These are phyloP conservation scores for Rhizopogon sp. DNA, from an alignment of 768 basidiomycete species.

Conservation along the genomic window DNA sequence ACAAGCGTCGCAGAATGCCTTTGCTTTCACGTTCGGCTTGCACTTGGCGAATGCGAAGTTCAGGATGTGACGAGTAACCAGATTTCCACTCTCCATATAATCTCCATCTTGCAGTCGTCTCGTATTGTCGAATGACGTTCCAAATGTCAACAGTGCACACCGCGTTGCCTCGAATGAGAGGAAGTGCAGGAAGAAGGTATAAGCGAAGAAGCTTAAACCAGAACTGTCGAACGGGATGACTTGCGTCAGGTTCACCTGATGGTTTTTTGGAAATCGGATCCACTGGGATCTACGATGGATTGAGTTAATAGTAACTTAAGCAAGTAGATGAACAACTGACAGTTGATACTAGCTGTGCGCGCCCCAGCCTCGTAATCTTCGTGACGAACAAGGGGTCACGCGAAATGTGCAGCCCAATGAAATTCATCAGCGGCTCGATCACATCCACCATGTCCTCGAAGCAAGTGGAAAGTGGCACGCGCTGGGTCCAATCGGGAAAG, in stretches of 20 bases:
- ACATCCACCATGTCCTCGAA: slow-evolving; percentile 71
- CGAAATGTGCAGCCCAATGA: slow-evolving; percentile 76
- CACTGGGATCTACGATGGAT: slow-evolving; percentile 33
- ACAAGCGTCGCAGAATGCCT: slow-evolving; percentile 81
- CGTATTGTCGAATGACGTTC: slow-evolving; percentile 79
- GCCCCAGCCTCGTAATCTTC: slow-evolving; percentile 77
- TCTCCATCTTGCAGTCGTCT: slow-evolving; percentile 77
- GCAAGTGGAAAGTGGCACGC: slow-evolving; percentile 58
- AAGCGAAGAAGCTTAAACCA: slow-evolving; percentile 81
- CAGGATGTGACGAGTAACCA: slow-evolving; percentile 70
- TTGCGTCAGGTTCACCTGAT: slow-evolving; percentile 46
- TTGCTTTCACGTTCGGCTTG: slow-evolving; percentile 89
- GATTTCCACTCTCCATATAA: slow-evolving; percentile 95
- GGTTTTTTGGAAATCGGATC: slow-evolving; percentile 63
- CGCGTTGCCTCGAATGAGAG: slow-evolving; percentile 80
- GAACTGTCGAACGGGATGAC: slow-evolving; percentile 61
- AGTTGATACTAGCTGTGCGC: slow-evolving; percentile 52
- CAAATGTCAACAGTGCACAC: slow-evolving; percentile 91
- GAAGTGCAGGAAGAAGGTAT: slow-evolving; percentile 82
- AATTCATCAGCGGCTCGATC: slow-evolving; percentile 73
- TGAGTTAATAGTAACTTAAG: slow-evolving; percentile 2
- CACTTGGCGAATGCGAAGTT: slow-evolving; percentile 72
- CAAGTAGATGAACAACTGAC: slow-evolving; percentile 28
- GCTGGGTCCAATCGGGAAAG: slow-evolving; percentile 78
- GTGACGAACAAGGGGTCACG: slow-evolving; percentile 75